Percentiles rank a stretch among this genome's conserved stretches.
phyloP scores from a whole-genome alignment of 1,284 basidiomycete species.

The Trichosporon sp. region DNA sequence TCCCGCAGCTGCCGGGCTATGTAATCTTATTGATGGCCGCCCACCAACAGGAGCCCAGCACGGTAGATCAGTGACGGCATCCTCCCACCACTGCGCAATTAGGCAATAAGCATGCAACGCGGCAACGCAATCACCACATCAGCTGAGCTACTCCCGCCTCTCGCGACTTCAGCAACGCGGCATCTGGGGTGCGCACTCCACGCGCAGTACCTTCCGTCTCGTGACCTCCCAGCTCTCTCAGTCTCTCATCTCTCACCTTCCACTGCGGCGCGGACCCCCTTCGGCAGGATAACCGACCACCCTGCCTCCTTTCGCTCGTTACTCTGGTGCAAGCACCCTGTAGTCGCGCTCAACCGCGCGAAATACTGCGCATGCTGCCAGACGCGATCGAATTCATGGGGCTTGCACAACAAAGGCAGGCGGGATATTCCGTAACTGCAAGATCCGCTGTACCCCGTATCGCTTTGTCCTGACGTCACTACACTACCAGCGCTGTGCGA shows the following conservation, averaged over 20 bases:
- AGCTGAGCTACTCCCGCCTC: background rate
- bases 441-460: background rate
- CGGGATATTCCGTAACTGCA: background rate
- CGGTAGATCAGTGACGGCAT: background rate
- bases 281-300: background rate
- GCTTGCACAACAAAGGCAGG: background rate
- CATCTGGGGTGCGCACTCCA: background rate
- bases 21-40: background rate
- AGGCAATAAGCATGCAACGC: background rate
- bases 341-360: background rate
- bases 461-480: background rate
- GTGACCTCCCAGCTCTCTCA: background rate
- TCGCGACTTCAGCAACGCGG: background rate
- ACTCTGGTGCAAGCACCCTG: background rate
- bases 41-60: background rate
- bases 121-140: background rate
- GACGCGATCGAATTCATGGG: background rate
- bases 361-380: background rate
- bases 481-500: background rate
- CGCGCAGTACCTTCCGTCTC: background rate
- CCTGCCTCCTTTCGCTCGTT: background rate
- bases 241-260: background rate
- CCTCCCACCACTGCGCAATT: background rate
- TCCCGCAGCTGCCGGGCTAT: background rate
- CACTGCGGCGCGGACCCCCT: too few relatives aligned